Base-by-base conservation (phyloP, 805 yeast genomes). In the Wickerhamiella spandovensis region DNA sequence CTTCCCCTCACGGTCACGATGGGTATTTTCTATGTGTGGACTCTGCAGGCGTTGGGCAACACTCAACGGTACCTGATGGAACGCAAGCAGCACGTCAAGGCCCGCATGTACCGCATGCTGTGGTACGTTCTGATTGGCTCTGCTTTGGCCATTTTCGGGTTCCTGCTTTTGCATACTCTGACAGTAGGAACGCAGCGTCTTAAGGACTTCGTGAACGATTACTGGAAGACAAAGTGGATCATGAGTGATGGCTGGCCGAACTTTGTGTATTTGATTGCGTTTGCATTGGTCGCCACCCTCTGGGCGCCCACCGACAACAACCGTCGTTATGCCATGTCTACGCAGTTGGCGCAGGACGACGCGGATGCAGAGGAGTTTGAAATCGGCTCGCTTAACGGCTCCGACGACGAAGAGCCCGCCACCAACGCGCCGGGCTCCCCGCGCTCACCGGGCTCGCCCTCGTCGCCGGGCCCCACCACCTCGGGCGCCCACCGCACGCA, bases 241-340 rank as follows among this genome's bases (percentile, higher is more conserved):
- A 67, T 87, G 49, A 75, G 82, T 44, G 96, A 90, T 59, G 94
- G 95, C 70, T 89, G 97, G 96, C 95, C 96, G 39, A 81, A 95
- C 46, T 75, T 87, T 46, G 82, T 88, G 13, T 92, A 87, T 68
- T 86, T 84, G 62, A 67, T 81, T 46, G 89, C 89, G 38, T 89
- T 92, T 64, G 76, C 82, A 59, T 77, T 88, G 9, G 74, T 92
- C 55, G 85, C 95, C 5, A 78, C 88, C 71, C 77, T 92, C 55
- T 92, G 98, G 98, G 82, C 98, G 67, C 99, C 99, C 49, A 90
- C 97, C 0, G 92, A 84, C 58, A 87, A 95, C 41, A 88, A 95
- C 51, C 84, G 89, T 61, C 82, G 94, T 78, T 77, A 92, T 62
- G 97, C 97, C 12, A 89, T 89, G 54, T 85, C 96, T 2, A 86